phyloP scores from a whole-genome alignment of 441 rosid genomes.

The Gossypium aridum region DNA sequence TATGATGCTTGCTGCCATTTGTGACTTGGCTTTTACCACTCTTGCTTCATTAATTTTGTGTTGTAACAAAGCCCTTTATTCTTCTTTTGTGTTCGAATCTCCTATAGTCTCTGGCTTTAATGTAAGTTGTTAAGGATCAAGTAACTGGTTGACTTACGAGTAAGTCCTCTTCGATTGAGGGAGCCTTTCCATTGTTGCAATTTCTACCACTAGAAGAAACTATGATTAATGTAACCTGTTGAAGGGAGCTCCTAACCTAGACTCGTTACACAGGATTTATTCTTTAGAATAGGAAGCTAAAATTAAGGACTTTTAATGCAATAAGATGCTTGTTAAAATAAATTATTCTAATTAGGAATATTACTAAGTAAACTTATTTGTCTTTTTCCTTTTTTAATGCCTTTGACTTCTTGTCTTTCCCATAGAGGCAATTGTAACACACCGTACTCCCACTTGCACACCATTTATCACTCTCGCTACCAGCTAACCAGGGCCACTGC shows the following conservation, averaged over 20 bases:
- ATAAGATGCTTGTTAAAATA: neutral
- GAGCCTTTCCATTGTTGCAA: neutral
- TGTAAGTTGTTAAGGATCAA: neutral
- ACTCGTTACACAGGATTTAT: neutral
- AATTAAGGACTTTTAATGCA: neutral
- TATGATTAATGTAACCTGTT: neutral
- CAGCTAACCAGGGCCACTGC: neutral
- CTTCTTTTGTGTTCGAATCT: neutral
- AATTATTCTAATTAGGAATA: neutral
- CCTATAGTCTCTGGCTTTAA: neutral
- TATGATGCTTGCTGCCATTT: neutral
- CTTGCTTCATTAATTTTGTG: neutral
- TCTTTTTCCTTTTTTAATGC: neutral
- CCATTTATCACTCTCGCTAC: neutral
- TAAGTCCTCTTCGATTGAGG: neutral
- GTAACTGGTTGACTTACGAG: neutral
- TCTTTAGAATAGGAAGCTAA: neutral
- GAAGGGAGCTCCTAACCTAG: neutral
- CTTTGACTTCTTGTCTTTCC: neutral
- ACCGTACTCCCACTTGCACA: neutral
- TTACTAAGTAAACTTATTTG: neutral
- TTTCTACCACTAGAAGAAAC: neutral
- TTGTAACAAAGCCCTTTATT: neutral
- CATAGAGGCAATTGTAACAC: neutral
- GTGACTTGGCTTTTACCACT: neutral